Evolutionary conservation across 2,329 filamentous ascomycete genomes (phyloP).

Genomic region (Apiospora malaysiana): DNA sequence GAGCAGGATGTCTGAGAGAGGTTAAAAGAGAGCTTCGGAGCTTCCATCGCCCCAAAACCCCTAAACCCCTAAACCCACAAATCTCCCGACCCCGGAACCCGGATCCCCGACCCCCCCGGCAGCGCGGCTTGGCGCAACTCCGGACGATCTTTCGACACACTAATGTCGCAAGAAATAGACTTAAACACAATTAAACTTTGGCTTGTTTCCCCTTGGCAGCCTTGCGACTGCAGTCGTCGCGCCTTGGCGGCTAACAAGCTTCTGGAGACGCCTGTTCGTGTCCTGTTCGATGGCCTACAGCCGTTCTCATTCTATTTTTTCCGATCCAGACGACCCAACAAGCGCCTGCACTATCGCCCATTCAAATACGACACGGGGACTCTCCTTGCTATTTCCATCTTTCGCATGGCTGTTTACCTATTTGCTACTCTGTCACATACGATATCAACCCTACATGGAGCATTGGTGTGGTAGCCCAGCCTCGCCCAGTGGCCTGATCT

Average conservation of each 20-base stretch:
- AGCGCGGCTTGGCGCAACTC: slow-evolving; percentile 8
- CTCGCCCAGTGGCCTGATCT: neutral
- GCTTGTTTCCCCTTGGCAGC: slow-evolving; percentile 4
- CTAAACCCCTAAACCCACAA: too few species aligned
- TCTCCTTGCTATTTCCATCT: neutral
- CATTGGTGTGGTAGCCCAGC: slow-evolving; percentile 10
- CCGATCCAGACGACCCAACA: neutral
- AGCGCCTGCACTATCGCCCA: neutral
- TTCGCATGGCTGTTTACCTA: neutral
- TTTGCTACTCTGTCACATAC: too few species aligned
- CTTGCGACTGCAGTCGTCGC: slow-evolving; percentile 1
- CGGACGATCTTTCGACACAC: neutral
- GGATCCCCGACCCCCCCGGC: neutral
- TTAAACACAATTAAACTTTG: slow-evolving; percentile 3
- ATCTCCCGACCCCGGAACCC: neutral
- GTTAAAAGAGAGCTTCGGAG: neutral
- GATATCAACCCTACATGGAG: neutral
- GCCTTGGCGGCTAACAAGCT: slow-evolving; percentile 15
- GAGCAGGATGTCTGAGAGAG: neutral
- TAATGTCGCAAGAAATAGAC: slow-evolving; percentile 3
- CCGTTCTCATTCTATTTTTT: neutral
- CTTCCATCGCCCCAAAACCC: neutral
- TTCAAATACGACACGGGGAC: neutral
- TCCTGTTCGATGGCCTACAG: neutral
- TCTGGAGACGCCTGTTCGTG: neutral